Base-by-base conservation (phyloP, 345 rosid genomes). In the Combretum micranthum region DNA sequence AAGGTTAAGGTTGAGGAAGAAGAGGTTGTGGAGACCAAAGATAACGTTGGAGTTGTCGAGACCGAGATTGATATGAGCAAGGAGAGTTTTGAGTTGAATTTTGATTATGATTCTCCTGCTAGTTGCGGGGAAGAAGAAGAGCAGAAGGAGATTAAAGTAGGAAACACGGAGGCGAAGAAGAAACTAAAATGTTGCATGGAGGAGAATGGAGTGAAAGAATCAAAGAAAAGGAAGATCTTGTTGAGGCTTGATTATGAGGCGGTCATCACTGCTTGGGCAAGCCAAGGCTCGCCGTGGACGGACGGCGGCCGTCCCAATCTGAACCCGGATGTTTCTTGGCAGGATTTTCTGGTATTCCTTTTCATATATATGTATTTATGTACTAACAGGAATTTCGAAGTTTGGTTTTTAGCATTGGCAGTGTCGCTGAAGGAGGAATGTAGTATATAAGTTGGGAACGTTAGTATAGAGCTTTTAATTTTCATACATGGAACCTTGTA, bases 231-330 rank as follows among this genome's bases (percentile, higher is more conserved):
- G 64, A 79, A 66, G 58, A 57, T 53, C 46, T 53, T 80, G 52
- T 51, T 93, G 74, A 86, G 76, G 22, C 66, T 93, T 43, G 77
- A 93, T 70, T 82, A 85, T 39, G 97, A 86, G 15, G 69, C 75
- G 0, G 83, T 93, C 50, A 85, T 89, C 16, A 49, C 80, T 4
- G 77, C 83, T 10, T 88, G 99, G 97, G 78, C 83, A 44, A 69
- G 75, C 64, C 79, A 79, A 64, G 81, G 88, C 4, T 82, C 72
- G 22, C 91, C 96, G 15, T 93, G 99, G 99, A 76, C 80, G 12
- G 66, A 74, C 15, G 97, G 96, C 4, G 61, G 55, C 26, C 78
- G 84, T 52, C 97, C 96, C 11, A 76, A 85, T 3, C 23, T 79
- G 56, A 80, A 77, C 67, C 72, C 78, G 9, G 79, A 77, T 32